A percentile compares a stretch with the other conserved stretches of the same genome.
phyloP scores from a whole-genome alignment of 2,329 filamentous ascomycete species.

The Rutstroemia sp. region DNA sequence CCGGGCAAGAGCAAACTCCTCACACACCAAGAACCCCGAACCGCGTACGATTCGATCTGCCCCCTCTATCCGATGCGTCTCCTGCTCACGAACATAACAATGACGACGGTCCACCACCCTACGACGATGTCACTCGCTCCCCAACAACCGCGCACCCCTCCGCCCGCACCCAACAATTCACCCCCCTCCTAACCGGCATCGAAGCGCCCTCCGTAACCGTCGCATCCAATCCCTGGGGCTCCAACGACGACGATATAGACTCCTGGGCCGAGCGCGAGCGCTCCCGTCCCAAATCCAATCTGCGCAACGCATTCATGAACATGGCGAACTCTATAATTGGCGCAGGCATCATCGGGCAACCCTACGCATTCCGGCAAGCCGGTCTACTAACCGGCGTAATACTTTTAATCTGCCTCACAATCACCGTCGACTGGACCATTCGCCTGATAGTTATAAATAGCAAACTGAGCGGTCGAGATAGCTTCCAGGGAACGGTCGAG shows the following conservation, averaged over 20 bases:
- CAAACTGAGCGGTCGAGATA: conserved; percentile 88
- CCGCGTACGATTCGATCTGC: conserved; percentile 30
- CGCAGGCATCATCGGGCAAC: conserved; percentile 71
- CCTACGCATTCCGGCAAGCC: conserved; percentile 92
- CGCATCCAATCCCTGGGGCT: conserved; percentile 33
- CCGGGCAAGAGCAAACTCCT: conserved; percentile 13
- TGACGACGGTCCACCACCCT: conserved; percentile 38
- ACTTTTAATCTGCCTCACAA: conserved; percentile 70
- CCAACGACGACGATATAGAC: conserved; percentile 34
- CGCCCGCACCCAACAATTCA: conserved; percentile 19
- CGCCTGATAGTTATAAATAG: conserved; percentile 95
- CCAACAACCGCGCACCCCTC: conserved; percentile 24
- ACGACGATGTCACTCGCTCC: conserved; percentile 18
- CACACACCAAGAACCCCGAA: conserved; percentile 28
- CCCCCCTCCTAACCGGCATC: conserved; percentile 73
- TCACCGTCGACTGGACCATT: conserved; percentile 95
- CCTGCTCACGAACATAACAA: background rate
- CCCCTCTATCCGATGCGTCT: conserved; percentile 8
- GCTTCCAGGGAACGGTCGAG: conserved; percentile 92
- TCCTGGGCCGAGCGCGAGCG: conserved; percentile 47
- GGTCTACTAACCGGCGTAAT: conserved; percentile 74
- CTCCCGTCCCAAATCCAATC: conserved; percentile 69
- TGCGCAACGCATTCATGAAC: conserved; percentile 94
- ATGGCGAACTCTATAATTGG: conserved; percentile 99
- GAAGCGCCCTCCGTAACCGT: conserved; percentile 74